Evolutionary conservation across 1,284 basidiomycete genomes (phyloP).

Genomic region (Cryptococcus sp.): DNA sequence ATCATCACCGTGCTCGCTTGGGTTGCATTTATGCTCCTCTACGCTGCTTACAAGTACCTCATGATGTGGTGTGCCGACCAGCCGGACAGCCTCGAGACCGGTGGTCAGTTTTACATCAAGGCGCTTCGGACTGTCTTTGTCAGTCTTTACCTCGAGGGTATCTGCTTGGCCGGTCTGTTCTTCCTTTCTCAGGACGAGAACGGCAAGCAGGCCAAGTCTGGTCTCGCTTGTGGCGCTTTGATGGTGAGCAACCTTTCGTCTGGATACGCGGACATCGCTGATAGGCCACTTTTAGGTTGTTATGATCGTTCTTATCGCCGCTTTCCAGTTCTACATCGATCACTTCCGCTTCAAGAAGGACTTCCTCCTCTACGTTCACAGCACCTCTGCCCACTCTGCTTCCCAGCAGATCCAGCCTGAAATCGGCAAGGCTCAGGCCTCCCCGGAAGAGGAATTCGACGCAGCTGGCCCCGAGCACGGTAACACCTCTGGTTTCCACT

Average conservation of each 20-base stretch:
- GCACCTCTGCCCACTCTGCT: conserved; percentile 22
- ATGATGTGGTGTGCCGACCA: conserved; percentile 53
- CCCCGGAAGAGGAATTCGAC: conserved; percentile 26
- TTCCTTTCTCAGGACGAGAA: conserved; percentile 45
- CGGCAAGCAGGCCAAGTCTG: conserved; percentile 37
- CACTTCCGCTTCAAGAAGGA: conserved; percentile 44
- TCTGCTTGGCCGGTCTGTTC: conserved; percentile 51
- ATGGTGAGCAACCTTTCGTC: conserved; percentile 34
- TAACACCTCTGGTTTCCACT: conserved; percentile 45
- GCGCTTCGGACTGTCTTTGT: conserved; percentile 52
- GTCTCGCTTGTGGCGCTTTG: conserved; percentile 49
- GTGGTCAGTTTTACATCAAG: conserved; percentile 53
- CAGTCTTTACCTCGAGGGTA: conserved; percentile 47
- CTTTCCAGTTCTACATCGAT: conserved; percentile 50
- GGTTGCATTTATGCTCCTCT: conserved; percentile 46
- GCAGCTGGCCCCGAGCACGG: conserved; percentile 39
- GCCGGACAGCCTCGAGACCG: conserved; percentile 49
- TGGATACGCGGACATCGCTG: background rate
- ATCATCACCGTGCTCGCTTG: conserved; percentile 46
- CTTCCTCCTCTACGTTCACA: conserved; percentile 38
- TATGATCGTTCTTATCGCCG: conserved; percentile 37
- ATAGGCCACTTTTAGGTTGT: conserved; percentile 24
- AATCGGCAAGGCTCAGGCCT: conserved; percentile 16
- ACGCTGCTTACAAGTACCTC: conserved; percentile 52
- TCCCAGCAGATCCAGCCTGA: conserved; percentile 21